phyloP scores from a whole-genome alignment of 345 rosid genomes.

The Melaleuca quinquenervia region DNA sequence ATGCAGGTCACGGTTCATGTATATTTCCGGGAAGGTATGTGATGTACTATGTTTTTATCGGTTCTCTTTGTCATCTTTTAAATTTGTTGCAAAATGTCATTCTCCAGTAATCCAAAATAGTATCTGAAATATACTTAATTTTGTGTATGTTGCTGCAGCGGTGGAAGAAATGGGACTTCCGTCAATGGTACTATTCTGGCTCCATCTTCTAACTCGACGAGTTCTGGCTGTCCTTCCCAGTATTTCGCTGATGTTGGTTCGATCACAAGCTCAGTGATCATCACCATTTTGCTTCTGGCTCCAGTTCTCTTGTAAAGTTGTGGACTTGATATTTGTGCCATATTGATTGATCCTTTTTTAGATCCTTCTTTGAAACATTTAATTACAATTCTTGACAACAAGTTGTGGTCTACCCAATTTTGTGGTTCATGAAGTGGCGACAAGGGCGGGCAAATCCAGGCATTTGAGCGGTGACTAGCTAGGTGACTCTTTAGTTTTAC shows the following conservation, averaged over 20 bases:
- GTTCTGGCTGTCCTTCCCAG: conserved; percentile 31
- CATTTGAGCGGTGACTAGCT: not conserved
- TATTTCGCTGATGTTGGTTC: conserved; percentile 13
- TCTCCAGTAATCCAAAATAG: not conserved
- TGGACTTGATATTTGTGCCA: not conserved
- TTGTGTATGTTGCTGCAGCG: conserved; percentile 22
- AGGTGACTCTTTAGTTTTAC: not conserved
- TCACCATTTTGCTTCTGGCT: conserved; percentile 23
- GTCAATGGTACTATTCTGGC: conserved; percentile 52
- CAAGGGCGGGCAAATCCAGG: not conserved
- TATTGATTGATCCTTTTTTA: not conserved
- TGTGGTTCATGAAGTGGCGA: not conserved
- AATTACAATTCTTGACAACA: not conserved
- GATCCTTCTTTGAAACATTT: not conserved
- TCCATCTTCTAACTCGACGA: conserved; percentile 73
- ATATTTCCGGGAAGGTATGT: conserved; percentile 23
- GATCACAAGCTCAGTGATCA: conserved; percentile 34
- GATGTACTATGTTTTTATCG: not conserved
- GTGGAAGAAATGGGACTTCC: conserved; percentile 54
- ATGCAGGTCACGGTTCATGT: conserved; percentile 75
- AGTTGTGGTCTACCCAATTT: not conserved
- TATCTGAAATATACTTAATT: not conserved
- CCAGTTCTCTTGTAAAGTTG: not conserved
- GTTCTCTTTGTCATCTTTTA: not conserved
- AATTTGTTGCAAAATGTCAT: not conserved